Conservation (phyloP, 108 stramenopile genomes). For the Parmales sp. region DNA sequence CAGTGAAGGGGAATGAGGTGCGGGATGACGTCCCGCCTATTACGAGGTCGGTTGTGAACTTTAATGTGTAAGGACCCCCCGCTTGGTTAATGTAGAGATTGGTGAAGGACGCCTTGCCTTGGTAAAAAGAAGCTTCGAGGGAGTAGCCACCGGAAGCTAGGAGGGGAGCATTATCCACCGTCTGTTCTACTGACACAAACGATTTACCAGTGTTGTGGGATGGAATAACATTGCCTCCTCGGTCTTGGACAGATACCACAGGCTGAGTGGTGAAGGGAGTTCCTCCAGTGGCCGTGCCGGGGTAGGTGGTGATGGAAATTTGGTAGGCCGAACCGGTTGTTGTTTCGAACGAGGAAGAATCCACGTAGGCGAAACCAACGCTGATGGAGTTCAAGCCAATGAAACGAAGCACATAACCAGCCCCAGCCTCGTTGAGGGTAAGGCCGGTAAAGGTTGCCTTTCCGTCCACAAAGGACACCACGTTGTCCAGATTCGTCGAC, state of each 20-base stretch:
- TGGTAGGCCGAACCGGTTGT: neutral
- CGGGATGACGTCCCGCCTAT: conserved; percentile 22
- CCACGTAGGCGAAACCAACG: neutral
- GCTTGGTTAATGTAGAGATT: conserved; percentile 2
- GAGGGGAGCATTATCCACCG: neutral
- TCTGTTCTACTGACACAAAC: neutral
- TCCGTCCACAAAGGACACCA: neutral
- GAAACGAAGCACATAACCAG: conserved; percentile 2
- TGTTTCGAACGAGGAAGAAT: neutral
- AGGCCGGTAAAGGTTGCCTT: conserved; percentile 1
- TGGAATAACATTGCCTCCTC: conserved; percentile 32
- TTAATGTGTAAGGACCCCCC: conserved; percentile 24
- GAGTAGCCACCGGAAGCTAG: neutral
- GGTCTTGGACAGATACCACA: conserved; percentile 29
- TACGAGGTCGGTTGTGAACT: conserved; percentile 25
- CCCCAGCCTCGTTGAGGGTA: neutral
- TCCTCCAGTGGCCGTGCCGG: conserved; percentile 33
- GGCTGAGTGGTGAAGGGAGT: conserved; percentile 28
- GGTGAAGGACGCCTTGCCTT: no score
- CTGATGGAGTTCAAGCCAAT: neutral
- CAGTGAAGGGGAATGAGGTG: conserved; percentile 26
- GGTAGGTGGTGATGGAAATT: conserved; percentile 22
- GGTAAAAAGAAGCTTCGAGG: no score
- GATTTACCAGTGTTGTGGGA: conserved; percentile 21
- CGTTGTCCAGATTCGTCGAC: neutral